A percentile compares a stretch with the other conserved stretches of the same genome.
These are phyloP conservation scores for Scedosporium dehoogii DNA, from an alignment of 2,329 filamentous ascomycete species.

Conservation along the genomic window DNA sequence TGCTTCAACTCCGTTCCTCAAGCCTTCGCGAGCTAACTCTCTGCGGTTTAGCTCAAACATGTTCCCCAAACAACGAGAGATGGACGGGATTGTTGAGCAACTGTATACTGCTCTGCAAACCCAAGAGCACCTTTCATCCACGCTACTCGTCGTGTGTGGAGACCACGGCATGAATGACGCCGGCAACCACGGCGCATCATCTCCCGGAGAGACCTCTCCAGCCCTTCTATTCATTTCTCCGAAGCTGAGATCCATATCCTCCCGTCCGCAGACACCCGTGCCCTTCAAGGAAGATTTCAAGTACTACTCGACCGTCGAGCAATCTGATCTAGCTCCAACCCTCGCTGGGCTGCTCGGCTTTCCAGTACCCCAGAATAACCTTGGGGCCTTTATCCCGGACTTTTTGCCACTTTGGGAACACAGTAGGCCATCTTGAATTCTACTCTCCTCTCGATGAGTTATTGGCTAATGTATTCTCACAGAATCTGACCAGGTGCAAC, in stretches of 20 bases:
- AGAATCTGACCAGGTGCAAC: constrained; percentile 48
- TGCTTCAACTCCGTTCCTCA: background rate
- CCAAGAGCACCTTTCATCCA: constrained; percentile 61
- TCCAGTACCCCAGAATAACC: constrained; percentile 78
- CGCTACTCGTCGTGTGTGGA: constrained; percentile 76
- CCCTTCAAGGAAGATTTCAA: constrained; percentile 60
- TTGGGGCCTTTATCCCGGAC: constrained; percentile 75
- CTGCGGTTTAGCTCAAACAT: constrained; percentile 62
- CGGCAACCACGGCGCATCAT: constrained; percentile 92
- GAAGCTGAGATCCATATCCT: constrained; percentile 54
- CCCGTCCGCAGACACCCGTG: constrained; percentile 38
- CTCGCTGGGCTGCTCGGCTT: constrained; percentile 79
- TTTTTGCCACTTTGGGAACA: constrained; percentile 69
- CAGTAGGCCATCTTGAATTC: constrained; percentile 30
- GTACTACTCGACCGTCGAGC: constrained; percentile 79
- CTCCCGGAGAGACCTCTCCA: constrained; percentile 85
- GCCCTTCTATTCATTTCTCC: constrained; percentile 87
- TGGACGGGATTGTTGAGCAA: constrained; percentile 71
- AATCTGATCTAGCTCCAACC: constrained; percentile 88
- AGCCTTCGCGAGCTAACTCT: constrained; percentile 2
- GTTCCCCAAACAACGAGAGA: constrained; percentile 85
- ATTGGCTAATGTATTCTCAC: constrained; percentile 2
- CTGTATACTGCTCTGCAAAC: constrained; percentile 70
- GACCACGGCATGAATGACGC: constrained; percentile 99
- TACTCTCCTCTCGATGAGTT: background rate